Evolutionary conservation across 1,284 basidiomycete species (phyloP).

Genomic region (Malassezia vespertilionis): DNA sequence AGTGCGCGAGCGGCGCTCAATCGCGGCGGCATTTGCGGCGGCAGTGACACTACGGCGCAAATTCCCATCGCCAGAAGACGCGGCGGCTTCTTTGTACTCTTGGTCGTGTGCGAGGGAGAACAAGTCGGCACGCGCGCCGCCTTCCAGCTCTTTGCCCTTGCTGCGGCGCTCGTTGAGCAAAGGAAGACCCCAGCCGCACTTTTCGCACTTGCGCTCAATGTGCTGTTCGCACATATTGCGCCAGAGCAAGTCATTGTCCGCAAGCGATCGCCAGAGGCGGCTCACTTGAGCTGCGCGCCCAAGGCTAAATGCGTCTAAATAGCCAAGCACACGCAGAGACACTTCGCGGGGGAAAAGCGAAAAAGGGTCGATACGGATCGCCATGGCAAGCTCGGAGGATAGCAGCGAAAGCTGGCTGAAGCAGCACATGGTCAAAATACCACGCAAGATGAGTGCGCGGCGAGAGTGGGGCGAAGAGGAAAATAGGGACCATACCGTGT

Average conservation of each 20-base stretch:
- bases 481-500: constrained; percentile 90
- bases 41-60: constrained; percentile 43
- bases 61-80: constrained; percentile 22
- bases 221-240: constrained; percentile 95
- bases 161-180: constrained; percentile 65
- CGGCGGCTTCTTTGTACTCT: constrained; percentile 7
- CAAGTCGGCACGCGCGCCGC: background rate
- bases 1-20: constrained; percentile 31
- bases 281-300: constrained; percentile 92
- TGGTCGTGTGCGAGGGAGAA: constrained; percentile 1
- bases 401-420: constrained; percentile 96
- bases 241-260: constrained; percentile 95
- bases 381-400: constrained; percentile 74
- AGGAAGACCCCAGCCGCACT: constrained; percentile 95
- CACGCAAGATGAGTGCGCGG: constrained; percentile 84
- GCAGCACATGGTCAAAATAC: constrained; percentile 98
- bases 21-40: constrained; percentile 43
- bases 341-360: constrained; percentile 80
- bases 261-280: constrained; percentile 71
- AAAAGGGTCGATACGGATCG: constrained; percentile 86
- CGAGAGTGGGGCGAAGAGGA: constrained; percentile 83
- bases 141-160: constrained; percentile 41
- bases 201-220: constrained; percentile 90
- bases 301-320: constrained; percentile 88
- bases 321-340: constrained; percentile 73